These are phyloP conservation scores for Spathaspora boniae DNA, from an alignment of 805 yeast species.

Conservation along the genomic window DNA sequence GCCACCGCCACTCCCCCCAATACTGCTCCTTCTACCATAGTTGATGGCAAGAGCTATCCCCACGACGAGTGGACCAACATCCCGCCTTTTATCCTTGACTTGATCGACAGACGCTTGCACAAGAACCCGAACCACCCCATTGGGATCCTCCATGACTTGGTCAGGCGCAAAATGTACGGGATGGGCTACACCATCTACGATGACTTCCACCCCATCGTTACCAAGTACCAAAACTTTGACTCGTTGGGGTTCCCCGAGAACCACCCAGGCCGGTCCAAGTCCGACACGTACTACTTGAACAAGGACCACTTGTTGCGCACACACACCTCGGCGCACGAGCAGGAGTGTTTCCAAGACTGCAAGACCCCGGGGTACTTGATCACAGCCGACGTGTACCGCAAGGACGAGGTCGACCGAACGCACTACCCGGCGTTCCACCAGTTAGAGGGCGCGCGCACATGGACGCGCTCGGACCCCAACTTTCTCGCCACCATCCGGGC, in stretches of 20 bases:
- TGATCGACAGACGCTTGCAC: constrained; percentile 74
- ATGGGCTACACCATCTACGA: constrained; percentile 77
- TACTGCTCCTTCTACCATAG: too few species aligned
- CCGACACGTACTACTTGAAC: constrained; percentile 91
- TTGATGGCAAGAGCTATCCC: constrained; percentile 50
- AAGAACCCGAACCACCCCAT: constrained; percentile 78
- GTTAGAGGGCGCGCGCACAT: constrained; percentile 91
- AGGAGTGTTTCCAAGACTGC: constrained; percentile 67
- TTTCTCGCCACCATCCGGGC: constrained; percentile 34
- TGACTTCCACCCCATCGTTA: constrained; percentile 78
- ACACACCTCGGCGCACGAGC: constrained; percentile 96
- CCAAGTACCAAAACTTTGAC: constrained; percentile 83
- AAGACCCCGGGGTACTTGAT: constrained; percentile 85
- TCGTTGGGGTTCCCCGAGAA: constrained; percentile 85
- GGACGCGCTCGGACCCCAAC: constrained; percentile 56
- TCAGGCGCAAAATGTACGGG: constrained; percentile 63
- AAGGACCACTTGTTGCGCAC: constrained; percentile 72
- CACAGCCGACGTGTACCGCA: constrained; percentile 91
- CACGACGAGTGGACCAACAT: constrained; percentile 85
- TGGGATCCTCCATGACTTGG: constrained; percentile 73
- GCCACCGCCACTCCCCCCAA: not conserved
- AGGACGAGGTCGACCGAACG: constrained; percentile 92
- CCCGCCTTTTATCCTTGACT: constrained; percentile 64
- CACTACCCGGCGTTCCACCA: constrained; percentile 98
- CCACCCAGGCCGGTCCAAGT: constrained; percentile 89